phyloP scores from a whole-genome alignment of 176 grass and related monocot species.

The Bothriochloa decipiens region DNA sequence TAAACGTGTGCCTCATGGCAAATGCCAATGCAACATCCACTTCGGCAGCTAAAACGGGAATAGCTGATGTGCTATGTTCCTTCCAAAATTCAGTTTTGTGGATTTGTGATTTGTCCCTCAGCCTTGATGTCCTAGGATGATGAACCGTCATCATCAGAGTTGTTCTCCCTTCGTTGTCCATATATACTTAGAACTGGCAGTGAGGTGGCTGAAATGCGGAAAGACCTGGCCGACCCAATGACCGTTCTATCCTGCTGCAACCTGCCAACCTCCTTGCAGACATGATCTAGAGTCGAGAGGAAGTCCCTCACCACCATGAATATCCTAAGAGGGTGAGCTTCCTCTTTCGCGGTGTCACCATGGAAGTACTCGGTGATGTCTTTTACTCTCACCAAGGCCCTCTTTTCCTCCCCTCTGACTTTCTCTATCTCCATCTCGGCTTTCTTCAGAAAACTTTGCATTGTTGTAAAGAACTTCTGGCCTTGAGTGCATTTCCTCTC shows the following conservation, averaged over 20 bases:
- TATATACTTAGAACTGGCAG: constrained; percentile 69
- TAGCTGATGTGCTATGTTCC: constrained; percentile 19
- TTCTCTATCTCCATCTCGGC: constrained; percentile 71
- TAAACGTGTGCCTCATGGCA: constrained; percentile 26
- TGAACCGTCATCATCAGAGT: constrained; percentile 79
- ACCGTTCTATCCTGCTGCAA: constrained; percentile 88
- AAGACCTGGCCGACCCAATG: constrained; percentile 78
- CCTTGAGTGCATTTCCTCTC: constrained; percentile 75
- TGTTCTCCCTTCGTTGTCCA: constrained; percentile 48
- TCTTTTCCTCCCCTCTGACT: constrained; percentile 75
- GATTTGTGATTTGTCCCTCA: not conserved
- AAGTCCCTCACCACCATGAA: constrained; percentile 99
- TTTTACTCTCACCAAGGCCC: constrained; percentile 66
- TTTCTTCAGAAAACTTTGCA: constrained; percentile 77
- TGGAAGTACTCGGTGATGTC: constrained; percentile 96
- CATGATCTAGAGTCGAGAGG: constrained; percentile 81
- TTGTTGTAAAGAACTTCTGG: constrained; percentile 75
- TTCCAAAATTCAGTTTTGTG: constrained; percentile 34
- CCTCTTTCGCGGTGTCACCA: constrained; percentile 71
- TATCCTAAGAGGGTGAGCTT: constrained; percentile 88
- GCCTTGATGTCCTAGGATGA: constrained; percentile 50
- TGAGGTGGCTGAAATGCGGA: constrained; percentile 67
- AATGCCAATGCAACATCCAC: constrained; percentile 27
- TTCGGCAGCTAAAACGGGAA: constrained; percentile 30
- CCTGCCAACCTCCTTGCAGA: constrained; percentile 89